Evolutionary conservation across 345 rosid genomes (phyloP).

Genomic region (Rhodamnia rubescens): DNA sequence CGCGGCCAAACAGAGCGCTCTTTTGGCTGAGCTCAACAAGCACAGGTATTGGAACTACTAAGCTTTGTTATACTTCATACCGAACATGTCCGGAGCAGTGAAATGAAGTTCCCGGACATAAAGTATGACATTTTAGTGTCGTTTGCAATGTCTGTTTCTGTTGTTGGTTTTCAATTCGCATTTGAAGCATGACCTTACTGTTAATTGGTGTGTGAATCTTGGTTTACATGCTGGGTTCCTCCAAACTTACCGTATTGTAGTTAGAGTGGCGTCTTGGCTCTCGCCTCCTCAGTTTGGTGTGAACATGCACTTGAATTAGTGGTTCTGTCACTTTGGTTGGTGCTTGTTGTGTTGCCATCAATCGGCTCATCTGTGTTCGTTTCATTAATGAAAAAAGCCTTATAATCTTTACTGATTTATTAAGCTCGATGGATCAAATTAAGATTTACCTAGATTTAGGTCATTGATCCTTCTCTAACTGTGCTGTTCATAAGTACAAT

Average conservation of each 20-base stretch:
- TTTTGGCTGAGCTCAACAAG: conserved; percentile 80
- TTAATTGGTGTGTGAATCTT: neutral
- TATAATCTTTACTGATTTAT: neutral
- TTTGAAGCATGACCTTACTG: neutral
- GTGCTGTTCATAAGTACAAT: neutral
- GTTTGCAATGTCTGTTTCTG: neutral
- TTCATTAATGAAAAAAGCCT: neutral
- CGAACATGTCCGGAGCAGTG: neutral
- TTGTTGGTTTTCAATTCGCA: neutral
- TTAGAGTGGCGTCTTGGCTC: neutral
- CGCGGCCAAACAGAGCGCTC: conserved; percentile 48
- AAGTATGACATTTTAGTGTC: neutral
- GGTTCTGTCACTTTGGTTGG: neutral
- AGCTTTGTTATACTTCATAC: neutral
- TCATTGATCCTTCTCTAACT: neutral
- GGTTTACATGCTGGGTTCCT: neutral
- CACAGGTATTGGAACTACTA: conserved; percentile 31
- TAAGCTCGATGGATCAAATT: neutral
- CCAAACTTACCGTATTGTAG: neutral
- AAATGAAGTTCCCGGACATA: neutral
- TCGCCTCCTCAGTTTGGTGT: neutral
- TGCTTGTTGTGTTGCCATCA: neutral
- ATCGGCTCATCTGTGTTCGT: neutral
- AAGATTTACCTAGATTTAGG: neutral
- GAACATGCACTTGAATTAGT: neutral